phyloP scores from a whole-genome alignment of 768 basidiomycete genomes.

The Pisolithus microcarpus region DNA sequence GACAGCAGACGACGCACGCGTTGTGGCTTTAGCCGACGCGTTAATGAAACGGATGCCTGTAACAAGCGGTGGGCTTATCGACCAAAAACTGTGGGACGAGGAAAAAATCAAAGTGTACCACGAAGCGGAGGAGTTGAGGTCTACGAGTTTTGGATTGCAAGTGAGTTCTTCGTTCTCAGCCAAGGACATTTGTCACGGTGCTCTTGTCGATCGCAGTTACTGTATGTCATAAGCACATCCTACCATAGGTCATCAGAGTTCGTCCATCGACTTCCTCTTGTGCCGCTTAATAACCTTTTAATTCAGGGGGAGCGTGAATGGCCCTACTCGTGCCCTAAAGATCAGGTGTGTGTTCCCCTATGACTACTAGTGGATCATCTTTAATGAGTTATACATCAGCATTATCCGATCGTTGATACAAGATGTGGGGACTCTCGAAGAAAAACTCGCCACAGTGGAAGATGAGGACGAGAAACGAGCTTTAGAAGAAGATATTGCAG shows the following conservation, averaged over 20 bases:
- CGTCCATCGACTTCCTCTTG: not conserved
- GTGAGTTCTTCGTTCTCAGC: not conserved
- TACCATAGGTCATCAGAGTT: not conserved
- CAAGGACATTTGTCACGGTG: not conserved
- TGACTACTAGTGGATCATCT: not conserved
- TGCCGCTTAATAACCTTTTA: not conserved
- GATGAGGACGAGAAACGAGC: not conserved
- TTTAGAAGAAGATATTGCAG: not conserved
- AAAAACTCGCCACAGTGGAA: not conserved
- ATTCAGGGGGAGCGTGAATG: not conserved
- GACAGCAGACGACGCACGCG: not conserved
- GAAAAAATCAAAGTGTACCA: not conserved
- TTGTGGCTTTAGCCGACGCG: not conserved
- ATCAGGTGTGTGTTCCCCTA: not conserved
- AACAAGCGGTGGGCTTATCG: not conserved
- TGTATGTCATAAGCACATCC: not conserved
- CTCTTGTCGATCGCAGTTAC: not conserved
- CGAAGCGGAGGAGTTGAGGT: not conserved
- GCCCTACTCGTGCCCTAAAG: not conserved
- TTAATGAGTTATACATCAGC: not conserved
- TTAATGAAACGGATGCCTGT: not conserved
- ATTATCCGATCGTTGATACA: not conserved
- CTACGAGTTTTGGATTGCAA: not conserved
- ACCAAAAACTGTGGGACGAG: not conserved
- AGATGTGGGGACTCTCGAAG: not conserved